Base-by-base conservation (phyloP, 306 rosid genomes). In the Castanea crenata region DNA sequence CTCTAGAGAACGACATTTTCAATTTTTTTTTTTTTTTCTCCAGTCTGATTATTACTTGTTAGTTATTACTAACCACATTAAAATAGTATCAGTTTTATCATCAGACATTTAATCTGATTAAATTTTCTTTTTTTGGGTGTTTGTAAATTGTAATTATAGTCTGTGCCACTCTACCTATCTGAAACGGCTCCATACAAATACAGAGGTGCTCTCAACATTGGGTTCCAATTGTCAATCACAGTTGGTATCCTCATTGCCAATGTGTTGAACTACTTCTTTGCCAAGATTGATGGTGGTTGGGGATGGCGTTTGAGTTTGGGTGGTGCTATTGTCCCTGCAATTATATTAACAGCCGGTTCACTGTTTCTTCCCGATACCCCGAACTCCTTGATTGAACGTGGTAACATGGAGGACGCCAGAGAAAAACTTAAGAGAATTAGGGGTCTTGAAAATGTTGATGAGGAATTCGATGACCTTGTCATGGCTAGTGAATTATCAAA, bases 231-330 rank as follows among this genome's bases (percentile, higher is more conserved):
- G 7, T 95, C 98, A 0, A 93, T 95, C 82, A 92, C 98, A 0
- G 34, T 92, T 9, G 99, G 99, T 0, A 95, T 95, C n/a, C 94
- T 95, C 0, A 76, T 91, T 10, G 97, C 99, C 29, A 92, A 91
- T 73, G 85, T 95, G 7, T 49, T 93, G 38, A 95, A 95, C 83
- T 95, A 91, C 85, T 93, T 92, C 85, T 95, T 93, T 56, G 96
- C 96, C 1, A 95, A 90, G 71, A 95, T 95, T 62, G 25, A 86
- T n/a, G 98, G 97, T 2, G 99, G 99, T 0, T 95, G 99, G 99
- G 99, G 99, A 76, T 95, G 99, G 99, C 85, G 99, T 15, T 57
- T 95, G 85, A 95, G 99, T 79, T 83, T 95, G 23, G 98, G 99
- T 0, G 98, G 98, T 4, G 99, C 98, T 0, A 80, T 90, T 86